phyloP scores from a whole-genome alignment of 73 alveolate species.

The Paramecium pentaurelia region DNA sequence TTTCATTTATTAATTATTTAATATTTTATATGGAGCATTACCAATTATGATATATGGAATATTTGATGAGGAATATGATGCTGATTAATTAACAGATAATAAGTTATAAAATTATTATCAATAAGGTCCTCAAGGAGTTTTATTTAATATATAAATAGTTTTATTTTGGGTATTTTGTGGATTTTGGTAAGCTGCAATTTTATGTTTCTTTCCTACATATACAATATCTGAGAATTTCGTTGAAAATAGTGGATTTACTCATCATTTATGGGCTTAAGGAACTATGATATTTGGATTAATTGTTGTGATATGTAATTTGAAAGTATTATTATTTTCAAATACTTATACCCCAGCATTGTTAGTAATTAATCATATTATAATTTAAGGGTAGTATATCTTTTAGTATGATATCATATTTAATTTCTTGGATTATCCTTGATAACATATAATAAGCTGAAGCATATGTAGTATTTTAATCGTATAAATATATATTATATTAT shows the following conservation, averaged over 20 bases:
- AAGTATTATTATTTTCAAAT: constrained; percentile 74
- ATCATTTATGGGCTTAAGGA: constrained; percentile 75
- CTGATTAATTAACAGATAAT: constrained; percentile 42
- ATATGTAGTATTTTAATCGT: constrained; percentile 38
- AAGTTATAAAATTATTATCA: constrained; percentile 26
- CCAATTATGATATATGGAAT: constrained; percentile 91
- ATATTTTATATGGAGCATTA: constrained; percentile 83
- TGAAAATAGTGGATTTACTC: constrained; percentile 15
- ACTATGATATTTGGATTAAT: constrained; percentile 84
- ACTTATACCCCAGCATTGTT: constrained; percentile 62
- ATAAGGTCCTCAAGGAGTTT: constrained; percentile 41
- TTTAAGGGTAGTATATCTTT: background rate
- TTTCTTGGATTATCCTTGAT: constrained; percentile 52
- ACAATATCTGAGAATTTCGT: constrained; percentile 35
- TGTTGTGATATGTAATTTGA: constrained; percentile 83
- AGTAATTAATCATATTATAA: background rate
- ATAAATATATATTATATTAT: background rate
- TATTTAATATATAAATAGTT: constrained; percentile 28
- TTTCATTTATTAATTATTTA: constrained; percentile 92
- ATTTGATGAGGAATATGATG: constrained; percentile 81
- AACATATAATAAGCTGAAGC: constrained; percentile 51
- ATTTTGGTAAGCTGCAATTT: constrained; percentile 39
- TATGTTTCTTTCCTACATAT: constrained; percentile 22
- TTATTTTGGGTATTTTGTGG: constrained; percentile 50
- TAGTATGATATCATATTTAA: constrained; percentile 39